Percentiles rank a stretch among this genome's conserved stretches.
phyloP scores from a whole-genome alignment of 2,329 filamentous ascomycete species.

The Plenodomus lindquistii region DNA sequence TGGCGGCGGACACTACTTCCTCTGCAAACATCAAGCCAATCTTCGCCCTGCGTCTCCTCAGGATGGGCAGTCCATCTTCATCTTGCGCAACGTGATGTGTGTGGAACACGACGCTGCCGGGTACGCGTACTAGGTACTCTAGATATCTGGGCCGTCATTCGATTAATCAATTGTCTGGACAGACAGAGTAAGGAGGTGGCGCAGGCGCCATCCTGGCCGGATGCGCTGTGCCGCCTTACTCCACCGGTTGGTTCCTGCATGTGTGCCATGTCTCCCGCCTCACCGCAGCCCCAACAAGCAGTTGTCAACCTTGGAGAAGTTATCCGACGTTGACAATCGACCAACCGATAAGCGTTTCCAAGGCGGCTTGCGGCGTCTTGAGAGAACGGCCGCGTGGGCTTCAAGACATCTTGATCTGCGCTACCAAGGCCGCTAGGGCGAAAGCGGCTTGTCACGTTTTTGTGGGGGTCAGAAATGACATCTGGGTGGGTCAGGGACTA shows the following conservation, averaged over 20 bases:
- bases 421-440: conserved; percentile 12
- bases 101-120: too few species aligned
- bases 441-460: conserved; percentile 1
- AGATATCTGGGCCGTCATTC: too few species aligned
- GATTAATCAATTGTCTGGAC: not conserved
- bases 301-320: not conserved
- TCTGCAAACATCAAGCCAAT: too few species aligned
- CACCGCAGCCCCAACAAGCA: not conserved
- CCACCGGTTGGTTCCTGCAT: not conserved
- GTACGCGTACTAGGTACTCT: too few species aligned
- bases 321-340: not conserved
- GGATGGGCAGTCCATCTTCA: too few species aligned
- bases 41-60: too few species aligned
- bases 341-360: conserved; percentile 15
- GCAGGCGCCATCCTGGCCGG: not conserved
- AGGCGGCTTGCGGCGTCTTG: conserved; percentile 14
- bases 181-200: not conserved
- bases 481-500: not conserved
- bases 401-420: conserved; percentile 6
- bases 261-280: not conserved
- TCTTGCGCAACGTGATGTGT: too few species aligned
- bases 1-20: not conserved
- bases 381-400: not conserved
- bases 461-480: conserved; percentile 10
- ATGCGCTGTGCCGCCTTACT: not conserved